Conservation (phyloP, 495 filamentous ascomycete genomes). For the Wilcoxina mikolae region DNA sequence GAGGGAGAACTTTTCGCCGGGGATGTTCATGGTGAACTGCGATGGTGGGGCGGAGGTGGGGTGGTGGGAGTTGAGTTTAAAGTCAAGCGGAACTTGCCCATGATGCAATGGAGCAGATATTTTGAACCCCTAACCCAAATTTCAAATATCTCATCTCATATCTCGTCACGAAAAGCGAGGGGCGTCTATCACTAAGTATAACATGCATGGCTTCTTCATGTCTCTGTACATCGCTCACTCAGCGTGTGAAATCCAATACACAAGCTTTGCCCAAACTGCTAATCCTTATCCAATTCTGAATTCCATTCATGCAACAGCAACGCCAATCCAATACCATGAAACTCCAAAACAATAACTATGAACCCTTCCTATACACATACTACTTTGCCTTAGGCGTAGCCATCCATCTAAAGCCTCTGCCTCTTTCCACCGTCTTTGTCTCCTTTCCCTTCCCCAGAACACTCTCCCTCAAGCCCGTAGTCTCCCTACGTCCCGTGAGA, state of each 20-base stretch:
- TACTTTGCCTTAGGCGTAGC: conserved; percentile 7
- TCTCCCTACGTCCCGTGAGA: conserved; percentile 39
- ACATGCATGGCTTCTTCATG: no score
- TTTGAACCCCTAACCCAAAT: no score
- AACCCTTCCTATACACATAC: not conserved
- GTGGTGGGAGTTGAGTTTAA: not conserved
- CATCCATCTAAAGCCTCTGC: conserved; percentile 9
- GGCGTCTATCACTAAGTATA: no score
- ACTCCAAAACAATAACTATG: not conserved
- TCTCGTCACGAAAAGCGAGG: no score
- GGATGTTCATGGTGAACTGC: conserved; percentile 39
- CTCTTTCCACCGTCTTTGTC: not conserved
- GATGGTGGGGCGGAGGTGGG: not conserved
- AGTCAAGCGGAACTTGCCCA: not conserved
- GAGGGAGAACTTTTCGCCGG: conserved; percentile 46
- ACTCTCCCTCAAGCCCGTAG: conserved; percentile 10
- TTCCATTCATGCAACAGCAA: no score
- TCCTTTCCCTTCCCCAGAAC: conserved; percentile 32
- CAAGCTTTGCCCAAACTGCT: no score
- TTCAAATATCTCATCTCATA: no score
- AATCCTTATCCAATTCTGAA: no score
- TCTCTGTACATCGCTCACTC: no score
- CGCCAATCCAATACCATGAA: not conserved
- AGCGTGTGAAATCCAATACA: no score
- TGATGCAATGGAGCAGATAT: no score